Conservation (phyloP, 2,329 filamentous ascomycete genomes). For the Plectosphaerella cucumerina region DNA sequence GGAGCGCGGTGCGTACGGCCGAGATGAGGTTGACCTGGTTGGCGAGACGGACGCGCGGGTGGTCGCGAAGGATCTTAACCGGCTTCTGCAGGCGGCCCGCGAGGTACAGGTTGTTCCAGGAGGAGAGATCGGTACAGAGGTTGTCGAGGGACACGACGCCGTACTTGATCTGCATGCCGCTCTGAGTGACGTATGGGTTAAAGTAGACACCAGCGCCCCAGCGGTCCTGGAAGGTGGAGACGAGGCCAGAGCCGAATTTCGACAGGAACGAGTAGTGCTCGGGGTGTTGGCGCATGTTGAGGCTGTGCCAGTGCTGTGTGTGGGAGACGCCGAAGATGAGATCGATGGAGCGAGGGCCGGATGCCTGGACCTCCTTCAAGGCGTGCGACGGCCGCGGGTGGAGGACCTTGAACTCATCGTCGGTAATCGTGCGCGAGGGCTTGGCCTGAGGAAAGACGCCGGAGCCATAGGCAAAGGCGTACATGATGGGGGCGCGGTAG, state of each 20-base stretch:
- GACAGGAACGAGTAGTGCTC: conserved; percentile 89
- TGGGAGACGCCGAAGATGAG: conserved; percentile 96
- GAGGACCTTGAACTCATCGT: conserved; percentile 56
- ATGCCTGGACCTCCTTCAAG: conserved; percentile 79
- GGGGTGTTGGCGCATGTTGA: conserved; percentile 84
- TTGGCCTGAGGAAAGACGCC: conserved; percentile 83
- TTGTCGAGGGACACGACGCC: conserved; percentile 94
- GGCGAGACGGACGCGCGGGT: conserved; percentile 84
- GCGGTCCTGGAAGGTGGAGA: conserved; percentile 80
- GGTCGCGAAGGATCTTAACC: conserved; percentile 93
- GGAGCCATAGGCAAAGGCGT: conserved; percentile 96
- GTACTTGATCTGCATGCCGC: conserved; percentile 96
- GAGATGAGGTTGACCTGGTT: conserved; percentile 96
- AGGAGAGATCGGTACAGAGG: conserved; percentile 76
- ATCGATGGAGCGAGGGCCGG: conserved; percentile 93
- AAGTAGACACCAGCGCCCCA: conserved; percentile 96
- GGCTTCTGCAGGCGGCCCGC: conserved; percentile 95
- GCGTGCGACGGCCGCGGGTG: conserved; percentile 80
- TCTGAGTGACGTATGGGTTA: conserved; percentile 91
- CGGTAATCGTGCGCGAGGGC: conserved; percentile 44
- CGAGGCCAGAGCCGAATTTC: conserved; percentile 76
- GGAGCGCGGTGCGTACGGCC: conserved; percentile 81
- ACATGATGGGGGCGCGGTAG: conserved; percentile 88
- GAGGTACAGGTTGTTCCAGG: conserved; percentile 95
- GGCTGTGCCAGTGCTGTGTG: conserved; percentile 92